Evolutionary conservation across 2,329 filamentous ascomycete genomes (phyloP), one percentile per base, ranked within the genome.

Genomic region (Colletotrichum orbiculare): DNA sequence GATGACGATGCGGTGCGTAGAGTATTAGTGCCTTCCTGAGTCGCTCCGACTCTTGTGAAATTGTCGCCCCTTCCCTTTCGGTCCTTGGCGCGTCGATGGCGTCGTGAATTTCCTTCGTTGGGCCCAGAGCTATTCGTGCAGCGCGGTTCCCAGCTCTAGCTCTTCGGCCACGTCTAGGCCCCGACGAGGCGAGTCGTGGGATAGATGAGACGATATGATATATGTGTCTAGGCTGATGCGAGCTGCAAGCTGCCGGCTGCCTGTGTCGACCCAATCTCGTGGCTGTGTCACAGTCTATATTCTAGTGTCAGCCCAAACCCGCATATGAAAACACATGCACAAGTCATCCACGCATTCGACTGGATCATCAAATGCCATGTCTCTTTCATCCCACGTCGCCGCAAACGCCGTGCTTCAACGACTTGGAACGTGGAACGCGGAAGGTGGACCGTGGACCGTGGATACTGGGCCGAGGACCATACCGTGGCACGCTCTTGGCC

Each of bases 361-460:
- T 64, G 57, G 54, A 10, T 25, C 15, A 17, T 10, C 25, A 10
- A 17, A 13, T 41, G 9, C 13, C 38, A 9, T 41, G 9, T 41
- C 55, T 45, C 52, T 64, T 59, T 64, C 60, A 60, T 60, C 60
- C 42, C 55, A 54, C 60, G 42, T 48, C 48, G 60, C 37, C 54
- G 42, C 17, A 34, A 41, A 59, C 13, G 38, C 38, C 9, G 17
- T 39, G 37, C 60, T 39, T 42, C 37, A 25, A 25, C 25, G 25
- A 25, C 4, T 25, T 25, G 25, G 60, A 48, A 49, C 56, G 60
- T 54, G n/a, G 55, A 48, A 64, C 55, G 60, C 38, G 38, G 8
- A 41, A 8, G 38, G 38, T 41, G 38, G 38, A 11, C 12, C 43
- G 15, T 41, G 38, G 38, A 11, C 12, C 43, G 15, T 11, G 43